Evolutionary conservation across 106 monocot genomes (phyloP).

Genomic region (Dendrobium huoshanense): DNA sequence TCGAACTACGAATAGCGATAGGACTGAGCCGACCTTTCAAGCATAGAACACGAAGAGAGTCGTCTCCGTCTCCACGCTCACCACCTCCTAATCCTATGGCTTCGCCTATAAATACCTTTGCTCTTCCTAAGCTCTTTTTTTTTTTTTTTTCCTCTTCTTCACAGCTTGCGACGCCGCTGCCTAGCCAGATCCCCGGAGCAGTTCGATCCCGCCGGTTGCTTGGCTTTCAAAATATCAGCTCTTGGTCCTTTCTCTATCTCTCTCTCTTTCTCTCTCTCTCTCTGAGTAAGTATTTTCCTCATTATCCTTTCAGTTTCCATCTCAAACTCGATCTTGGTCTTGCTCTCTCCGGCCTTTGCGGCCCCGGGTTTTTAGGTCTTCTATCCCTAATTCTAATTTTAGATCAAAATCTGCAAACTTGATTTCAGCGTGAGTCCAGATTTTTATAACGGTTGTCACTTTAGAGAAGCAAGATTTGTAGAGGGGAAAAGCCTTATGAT

Average conservation of each 20-base stretch:
- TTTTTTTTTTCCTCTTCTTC: background rate
- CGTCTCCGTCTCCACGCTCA: background rate
- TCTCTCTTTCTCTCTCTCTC: background rate
- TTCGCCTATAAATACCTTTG: slow-evolving; percentile 6
- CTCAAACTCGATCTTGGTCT: background rate
- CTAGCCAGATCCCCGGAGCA: background rate
- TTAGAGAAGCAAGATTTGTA: background rate
- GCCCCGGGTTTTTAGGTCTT: background rate
- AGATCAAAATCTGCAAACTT: background rate
- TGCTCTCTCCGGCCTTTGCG: background rate
- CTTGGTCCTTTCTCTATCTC: background rate
- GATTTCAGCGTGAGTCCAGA: background rate
- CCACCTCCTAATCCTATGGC: background rate
- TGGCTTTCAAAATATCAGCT: background rate
- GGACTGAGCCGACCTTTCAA: background rate
- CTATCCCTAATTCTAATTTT: background rate
- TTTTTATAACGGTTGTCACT: background rate
- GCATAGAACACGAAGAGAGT: background rate
- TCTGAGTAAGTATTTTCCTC: background rate
- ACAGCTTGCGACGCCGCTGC: background rate
- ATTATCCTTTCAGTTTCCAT: background rate
- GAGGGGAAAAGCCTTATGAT: background rate
- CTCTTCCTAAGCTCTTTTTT: background rate
- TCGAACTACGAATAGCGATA: background rate
- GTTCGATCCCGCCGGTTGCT: background rate